Conservation (phyloP, 208 protist genomes). For the Tetramitus jugosus region DNA sequence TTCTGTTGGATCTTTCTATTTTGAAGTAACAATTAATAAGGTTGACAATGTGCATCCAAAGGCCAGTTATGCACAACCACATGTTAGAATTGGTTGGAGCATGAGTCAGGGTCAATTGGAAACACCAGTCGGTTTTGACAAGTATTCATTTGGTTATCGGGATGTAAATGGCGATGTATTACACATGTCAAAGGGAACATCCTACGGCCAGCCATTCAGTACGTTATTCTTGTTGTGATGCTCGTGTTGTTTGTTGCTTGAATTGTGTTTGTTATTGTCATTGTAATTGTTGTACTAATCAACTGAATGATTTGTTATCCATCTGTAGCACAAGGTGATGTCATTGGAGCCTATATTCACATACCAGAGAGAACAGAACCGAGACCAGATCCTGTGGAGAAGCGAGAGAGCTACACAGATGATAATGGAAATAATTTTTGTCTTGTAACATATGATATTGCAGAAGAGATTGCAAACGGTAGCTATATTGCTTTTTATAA, state of each 20-base stretch:
- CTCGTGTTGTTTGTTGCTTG: not conserved
- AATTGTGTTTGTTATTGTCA: conserved; percentile 19
- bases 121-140: conserved; percentile 26
- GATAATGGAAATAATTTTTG: not conserved
- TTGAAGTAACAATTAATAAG: not conserved
- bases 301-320: not conserved
- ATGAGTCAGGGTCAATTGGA: not conserved
- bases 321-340: not conserved
- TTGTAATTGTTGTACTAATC: not conserved
- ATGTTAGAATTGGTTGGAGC: not conserved
- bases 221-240: conserved; percentile 22
- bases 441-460: not conserved
- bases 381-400: not conserved
- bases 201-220: conserved; percentile 28
- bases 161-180: conserved; percentile 22
- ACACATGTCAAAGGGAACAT: conserved; percentile 12
- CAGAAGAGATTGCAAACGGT: not conserved
- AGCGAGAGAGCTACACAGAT: not conserved
- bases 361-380: not conserved
- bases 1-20: not conserved
- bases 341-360: conserved; percentile 18
- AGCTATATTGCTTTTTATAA: conserved; percentile 33
- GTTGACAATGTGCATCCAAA: not conserved
- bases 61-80: not conserved
- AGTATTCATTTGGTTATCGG: conserved; percentile 29